Evolutionary conservation across 108 stramenopile species (phyloP).

Genomic region (Fragilaria crotonensis): DNA sequence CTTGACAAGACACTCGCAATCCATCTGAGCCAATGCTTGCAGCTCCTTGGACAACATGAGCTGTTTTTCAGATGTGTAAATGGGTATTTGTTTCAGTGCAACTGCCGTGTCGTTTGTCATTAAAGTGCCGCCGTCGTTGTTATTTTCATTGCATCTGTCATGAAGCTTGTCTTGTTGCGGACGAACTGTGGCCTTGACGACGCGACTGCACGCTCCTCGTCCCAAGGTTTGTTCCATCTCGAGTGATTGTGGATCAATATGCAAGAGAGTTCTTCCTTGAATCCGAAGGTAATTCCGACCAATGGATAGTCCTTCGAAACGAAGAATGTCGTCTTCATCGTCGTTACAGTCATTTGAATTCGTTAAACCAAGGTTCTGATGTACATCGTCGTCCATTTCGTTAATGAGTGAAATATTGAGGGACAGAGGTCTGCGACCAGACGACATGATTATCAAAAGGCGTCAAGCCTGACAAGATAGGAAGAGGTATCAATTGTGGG

Average conservation of each 20-base stretch:
- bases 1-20: constrained; percentile 58
- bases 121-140: neutral
- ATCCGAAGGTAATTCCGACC: constrained; percentile 67
- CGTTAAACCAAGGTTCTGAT: neutral
- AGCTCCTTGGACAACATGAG: constrained; percentile 69
- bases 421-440: neutral
- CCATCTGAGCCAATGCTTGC: constrained; percentile 38
- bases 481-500: too few species aligned
- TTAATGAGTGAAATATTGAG: neutral
- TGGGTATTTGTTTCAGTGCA: constrained; percentile 36
- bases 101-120: constrained; percentile 10
- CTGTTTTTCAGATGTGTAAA: constrained; percentile 23
- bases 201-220: constrained; percentile 54
- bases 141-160: neutral
- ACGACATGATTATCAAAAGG: neutral
- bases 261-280: constrained; percentile 45
- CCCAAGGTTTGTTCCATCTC: constrained; percentile 43
- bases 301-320: constrained; percentile 68
- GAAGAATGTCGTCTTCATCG: constrained; percentile 2
- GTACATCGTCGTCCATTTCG: neutral
- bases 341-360: neutral
- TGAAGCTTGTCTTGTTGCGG: neutral
- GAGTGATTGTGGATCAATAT: constrained; percentile 19
- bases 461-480: too few species aligned
- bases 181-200: constrained; percentile 40